phyloP scores from a whole-genome alignment of 139 green algal genomes.

The Zygnema cylindricum region DNA sequence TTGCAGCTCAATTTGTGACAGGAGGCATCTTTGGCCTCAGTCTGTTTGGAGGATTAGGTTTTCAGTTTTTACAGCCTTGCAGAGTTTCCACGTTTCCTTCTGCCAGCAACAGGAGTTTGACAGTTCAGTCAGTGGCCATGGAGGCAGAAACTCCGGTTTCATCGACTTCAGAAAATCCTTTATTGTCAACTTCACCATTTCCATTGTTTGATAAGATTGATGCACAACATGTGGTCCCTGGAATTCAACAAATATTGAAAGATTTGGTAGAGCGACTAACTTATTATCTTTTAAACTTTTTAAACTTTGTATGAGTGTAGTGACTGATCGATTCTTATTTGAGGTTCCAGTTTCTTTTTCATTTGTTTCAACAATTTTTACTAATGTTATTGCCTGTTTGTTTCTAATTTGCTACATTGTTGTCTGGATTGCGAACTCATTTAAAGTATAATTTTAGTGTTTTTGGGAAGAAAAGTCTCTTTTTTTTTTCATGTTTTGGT shows the following conservation, averaged over 20 bases:
- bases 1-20: background rate
- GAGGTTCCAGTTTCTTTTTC: too few relatives aligned
- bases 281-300: background rate
- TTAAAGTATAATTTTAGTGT: too few relatives aligned
- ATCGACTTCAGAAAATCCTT: background rate
- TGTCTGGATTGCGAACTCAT: too few relatives aligned
- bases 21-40: background rate
- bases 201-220: constrained; percentile 83
- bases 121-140: background rate
- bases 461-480: too few relatives aligned
- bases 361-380: too few relatives aligned
- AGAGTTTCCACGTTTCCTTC: background rate
- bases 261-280: constrained; percentile 73
- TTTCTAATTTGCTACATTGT: too few relatives aligned
- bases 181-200: constrained; percentile 53
- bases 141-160: background rate
- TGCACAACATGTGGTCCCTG: constrained; percentile 89
- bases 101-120: background rate
- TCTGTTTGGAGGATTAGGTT: background rate
- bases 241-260: constrained; percentile 77
- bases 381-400: too few relatives aligned
- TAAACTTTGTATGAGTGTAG: background rate
- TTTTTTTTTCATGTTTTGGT: too few relatives aligned
- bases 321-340: background rate
- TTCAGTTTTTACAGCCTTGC: background rate